A percentile compares a stretch with the other conserved stretches of the same genome.
phyloP scores from a whole-genome alignment of 495 filamentous ascomycete species.

The Aspergillus hancockii region DNA sequence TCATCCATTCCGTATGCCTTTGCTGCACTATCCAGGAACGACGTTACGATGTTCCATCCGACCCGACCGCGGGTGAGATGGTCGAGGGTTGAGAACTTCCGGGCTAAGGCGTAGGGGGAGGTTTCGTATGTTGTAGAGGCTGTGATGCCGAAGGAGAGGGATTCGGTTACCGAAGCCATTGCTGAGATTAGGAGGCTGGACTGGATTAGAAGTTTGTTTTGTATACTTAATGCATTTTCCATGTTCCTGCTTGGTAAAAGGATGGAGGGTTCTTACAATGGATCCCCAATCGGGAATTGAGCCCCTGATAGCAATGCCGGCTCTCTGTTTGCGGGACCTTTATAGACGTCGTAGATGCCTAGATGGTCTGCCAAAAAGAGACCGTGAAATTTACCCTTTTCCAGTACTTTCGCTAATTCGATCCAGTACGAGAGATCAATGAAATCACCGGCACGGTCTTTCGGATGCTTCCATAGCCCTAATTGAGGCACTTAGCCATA shows the following conservation, averaged over 20 bases:
- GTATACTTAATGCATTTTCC: neutral
- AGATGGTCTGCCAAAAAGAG: constrained; percentile 56
- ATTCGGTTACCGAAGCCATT: constrained; percentile 33
- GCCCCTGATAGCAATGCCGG: constrained; percentile 33
- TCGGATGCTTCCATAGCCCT: constrained; percentile 23
- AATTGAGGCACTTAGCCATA: neutral
- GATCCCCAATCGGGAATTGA: constrained; percentile 51
- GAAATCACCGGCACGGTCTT: constrained; percentile 16
- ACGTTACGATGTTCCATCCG: constrained; percentile 60
- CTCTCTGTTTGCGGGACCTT: constrained; percentile 40
- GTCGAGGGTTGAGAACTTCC: constrained; percentile 53
- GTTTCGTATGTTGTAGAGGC: constrained; percentile 49
- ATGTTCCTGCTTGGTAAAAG: neutral
- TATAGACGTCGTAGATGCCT: constrained; percentile 49
- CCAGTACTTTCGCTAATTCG: constrained; percentile 18
- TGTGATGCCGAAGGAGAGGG: constrained; percentile 32
- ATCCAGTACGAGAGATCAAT: constrained; percentile 23
- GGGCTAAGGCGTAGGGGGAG: constrained; percentile 47
- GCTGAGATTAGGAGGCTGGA: constrained; percentile 23
- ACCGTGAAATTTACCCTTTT: constrained; percentile 43
- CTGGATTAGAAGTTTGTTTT: neutral
- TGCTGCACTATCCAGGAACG: constrained; percentile 48
- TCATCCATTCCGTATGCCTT: constrained; percentile 50
- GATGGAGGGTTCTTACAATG: constrained; percentile 32
- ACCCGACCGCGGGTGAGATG: constrained; percentile 53